Base-by-base conservation (phyloP, 192 early-diverging fungal species). In the Thamnidium elegans region DNA sequence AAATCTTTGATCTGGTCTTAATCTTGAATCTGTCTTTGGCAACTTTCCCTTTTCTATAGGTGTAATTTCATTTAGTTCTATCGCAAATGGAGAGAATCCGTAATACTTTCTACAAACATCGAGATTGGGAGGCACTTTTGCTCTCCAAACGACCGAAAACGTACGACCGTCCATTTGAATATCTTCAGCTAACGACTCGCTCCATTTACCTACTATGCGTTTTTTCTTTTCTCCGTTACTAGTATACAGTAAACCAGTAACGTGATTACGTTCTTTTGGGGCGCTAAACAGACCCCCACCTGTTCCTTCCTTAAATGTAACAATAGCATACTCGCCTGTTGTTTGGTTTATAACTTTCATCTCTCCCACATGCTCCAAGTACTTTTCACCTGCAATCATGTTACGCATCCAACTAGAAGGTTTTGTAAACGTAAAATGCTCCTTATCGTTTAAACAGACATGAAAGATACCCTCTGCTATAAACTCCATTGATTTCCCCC, bases 351-450 rank as follows among this genome's bases (percentile, higher is more conserved):
- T 65, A 45, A 98, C 85, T 52, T 82, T 86, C 78, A 96, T 85
- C n/a, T 90, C 89, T 11, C 95, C 95, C 30, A 90, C 86, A 72
- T 93, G 92, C 58, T 98, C 95, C 11, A 98, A 80, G 52, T 93
- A 91, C 60, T 91, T 86, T 13, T 74, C 83, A 7, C 88, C 84
- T 3, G 92, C 81, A 66, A 98, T 89, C 66, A 98, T 78, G 51
- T 95, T 95, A 31, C 94, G 85, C 81, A 98, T 92, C 66, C 90
- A 90, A 31, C 90, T 93, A 0, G 94, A 92, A 1, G 94, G 89
- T 72, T 97, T 97, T 58, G 76, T 76, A 81, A 87, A 96, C 0
- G 89, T 89, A 62, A 86, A 94, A 52, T 94, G 88, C 43, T 97
- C 93, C 20, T 75, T 77, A 17, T 77, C 72, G 3, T 76, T 74